These are phyloP conservation scores for Paxillus involutus DNA, from an alignment of 768 basidiomycete genomes.

Conservation along the genomic window DNA sequence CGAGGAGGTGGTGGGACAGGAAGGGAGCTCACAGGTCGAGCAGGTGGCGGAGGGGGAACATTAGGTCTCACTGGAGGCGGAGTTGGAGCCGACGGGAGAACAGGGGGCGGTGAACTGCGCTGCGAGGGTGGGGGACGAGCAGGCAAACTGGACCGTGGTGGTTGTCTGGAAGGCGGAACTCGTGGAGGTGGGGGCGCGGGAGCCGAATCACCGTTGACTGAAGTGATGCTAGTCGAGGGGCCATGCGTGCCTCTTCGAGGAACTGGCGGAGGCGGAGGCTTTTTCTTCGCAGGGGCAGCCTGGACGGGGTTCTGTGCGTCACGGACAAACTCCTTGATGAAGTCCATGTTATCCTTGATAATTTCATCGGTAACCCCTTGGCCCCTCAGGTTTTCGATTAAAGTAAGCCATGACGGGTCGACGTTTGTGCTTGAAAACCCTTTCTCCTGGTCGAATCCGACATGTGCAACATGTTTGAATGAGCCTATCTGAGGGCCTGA, in stretches of 20 bases:
- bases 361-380: conserved; percentile 67
- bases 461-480: conserved; percentile 90
- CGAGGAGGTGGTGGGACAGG: conserved; percentile 34
- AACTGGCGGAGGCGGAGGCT: conserved; percentile 39
- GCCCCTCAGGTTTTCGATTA: conserved; percentile 65
- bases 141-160: conserved; percentile 18
- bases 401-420: conserved; percentile 83
- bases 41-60: conserved; percentile 33
- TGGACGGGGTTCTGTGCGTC: conserved; percentile 38
- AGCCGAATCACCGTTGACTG: conserved; percentile 17
- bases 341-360: conserved; percentile 79
- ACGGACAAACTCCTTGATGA: conserved; percentile 82
- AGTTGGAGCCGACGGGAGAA: conserved; percentile 24
- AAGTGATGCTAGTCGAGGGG: conserved; percentile 23
- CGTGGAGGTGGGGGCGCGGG: conserved; percentile 34
- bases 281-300: conserved; percentile 44
- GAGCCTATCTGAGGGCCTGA: conserved; percentile 76
- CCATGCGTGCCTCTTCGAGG: conserved; percentile 31
- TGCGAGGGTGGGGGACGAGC: conserved; percentile 24
- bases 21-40: conserved; percentile 32
- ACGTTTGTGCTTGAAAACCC: conserved; percentile 88
- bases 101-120: conserved; percentile 28
- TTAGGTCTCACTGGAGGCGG: conserved; percentile 31
- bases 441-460: conserved; percentile 87
- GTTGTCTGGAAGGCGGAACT: conserved; percentile 34